phyloP scores from a whole-genome alignment of 768 basidiomycete genomes.

The Boletus speciosus region DNA sequence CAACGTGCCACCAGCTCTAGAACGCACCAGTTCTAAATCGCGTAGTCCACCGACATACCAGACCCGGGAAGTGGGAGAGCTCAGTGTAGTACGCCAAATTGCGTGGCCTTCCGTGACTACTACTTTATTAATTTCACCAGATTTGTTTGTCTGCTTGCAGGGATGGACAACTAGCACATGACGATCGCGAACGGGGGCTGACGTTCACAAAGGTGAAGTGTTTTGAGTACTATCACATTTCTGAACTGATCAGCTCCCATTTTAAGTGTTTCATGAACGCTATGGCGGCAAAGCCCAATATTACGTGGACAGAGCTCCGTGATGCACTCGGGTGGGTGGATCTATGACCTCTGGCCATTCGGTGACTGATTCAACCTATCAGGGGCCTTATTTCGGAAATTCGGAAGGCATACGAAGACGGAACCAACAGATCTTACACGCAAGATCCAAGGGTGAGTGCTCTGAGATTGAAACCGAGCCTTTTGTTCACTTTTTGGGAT shows the following conservation, averaged over 20 bases:
- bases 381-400: conserved; percentile 18
- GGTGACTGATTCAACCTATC: neutral
- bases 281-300: conserved; percentile 1
- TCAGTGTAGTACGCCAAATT: conserved; percentile 16
- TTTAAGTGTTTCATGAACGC: conserved; percentile 21
- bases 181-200: conserved; percentile 13
- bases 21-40: conserved; percentile 7
- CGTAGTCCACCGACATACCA: conserved; percentile 2
- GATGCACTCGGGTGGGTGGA: conserved; percentile 13
- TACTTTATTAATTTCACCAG: neutral
- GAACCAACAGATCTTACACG: neutral
- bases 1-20: neutral
- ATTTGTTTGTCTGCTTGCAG: conserved; percentile 28
- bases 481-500: neutral
- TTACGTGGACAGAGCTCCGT: conserved; percentile 22
- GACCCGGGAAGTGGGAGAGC: conserved; percentile 8
- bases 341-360: neutral
- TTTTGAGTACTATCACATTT: neutral
- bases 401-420: conserved; percentile 7
- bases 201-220: conserved; percentile 27
- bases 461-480: neutral
- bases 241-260: neutral
- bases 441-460: conserved; percentile 24
- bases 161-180: conserved; percentile 23
- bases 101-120: neutral